phyloP scores from a whole-genome alignment of 805 yeast species.

The Starmerella cellae region DNA sequence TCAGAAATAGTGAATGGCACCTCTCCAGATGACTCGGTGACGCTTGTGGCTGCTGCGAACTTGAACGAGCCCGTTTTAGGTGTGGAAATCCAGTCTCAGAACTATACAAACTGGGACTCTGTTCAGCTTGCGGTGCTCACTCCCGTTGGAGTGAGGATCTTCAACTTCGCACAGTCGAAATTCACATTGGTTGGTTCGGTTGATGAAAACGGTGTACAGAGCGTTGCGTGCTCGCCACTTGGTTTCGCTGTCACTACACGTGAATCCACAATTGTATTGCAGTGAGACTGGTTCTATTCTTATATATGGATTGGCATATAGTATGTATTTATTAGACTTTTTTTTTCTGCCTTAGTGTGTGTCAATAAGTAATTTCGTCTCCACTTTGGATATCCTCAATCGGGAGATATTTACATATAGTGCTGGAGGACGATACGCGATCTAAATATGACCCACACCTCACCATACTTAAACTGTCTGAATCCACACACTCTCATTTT shows the following conservation, averaged over 20 bases:
- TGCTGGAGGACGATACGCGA: no score
- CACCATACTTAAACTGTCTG: no score
- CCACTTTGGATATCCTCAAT: no score
- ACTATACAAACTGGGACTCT: not conserved
- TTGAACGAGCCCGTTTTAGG: slow-evolving; percentile 5
- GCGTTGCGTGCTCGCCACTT: not conserved
- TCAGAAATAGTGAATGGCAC: no score
- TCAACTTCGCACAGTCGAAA: not conserved
- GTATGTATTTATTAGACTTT: no score
- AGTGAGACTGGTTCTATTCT: not conserved
- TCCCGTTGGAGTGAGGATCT: slow-evolving; percentile 1
- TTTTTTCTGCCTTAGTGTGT: no score
- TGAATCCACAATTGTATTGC: not conserved
- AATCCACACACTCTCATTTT: no score
- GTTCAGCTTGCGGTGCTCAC: slow-evolving; percentile 5
- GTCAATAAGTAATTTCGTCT: no score
- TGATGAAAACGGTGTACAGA: not conserved
- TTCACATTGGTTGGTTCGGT: not conserved
- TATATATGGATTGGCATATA: not conserved
- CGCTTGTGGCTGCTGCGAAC: not conserved
- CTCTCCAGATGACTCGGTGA: not conserved
- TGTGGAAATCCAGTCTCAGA: not conserved
- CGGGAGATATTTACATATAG: no score
- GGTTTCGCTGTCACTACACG: not conserved
- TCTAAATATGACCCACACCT: no score